A percentile compares a stretch with the other conserved stretches of the same genome.
Evolutionary conservation across 345 rosid genomes (phyloP).

Genomic region (Melaleuca quinquenervia): DNA sequence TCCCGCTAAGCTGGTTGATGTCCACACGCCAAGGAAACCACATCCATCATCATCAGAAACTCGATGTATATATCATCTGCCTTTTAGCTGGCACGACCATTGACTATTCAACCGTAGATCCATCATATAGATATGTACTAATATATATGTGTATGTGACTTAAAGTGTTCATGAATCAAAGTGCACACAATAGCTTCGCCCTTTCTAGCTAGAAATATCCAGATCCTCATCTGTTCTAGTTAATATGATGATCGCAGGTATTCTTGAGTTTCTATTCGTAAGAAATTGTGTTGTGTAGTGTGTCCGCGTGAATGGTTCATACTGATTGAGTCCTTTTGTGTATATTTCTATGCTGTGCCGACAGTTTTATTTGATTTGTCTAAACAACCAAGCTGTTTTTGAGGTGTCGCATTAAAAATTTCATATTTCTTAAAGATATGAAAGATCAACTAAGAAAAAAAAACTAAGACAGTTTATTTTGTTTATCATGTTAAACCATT

Average conservation of each 20-base stretch:
- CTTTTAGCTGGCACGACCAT: constrained; percentile 27
- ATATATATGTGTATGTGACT: background rate
- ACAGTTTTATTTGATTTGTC: background rate
- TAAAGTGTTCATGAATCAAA: background rate
- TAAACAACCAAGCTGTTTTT: background rate
- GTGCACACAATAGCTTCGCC: background rate
- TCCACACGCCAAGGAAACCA: constrained; percentile 66
- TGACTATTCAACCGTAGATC: constrained; percentile 22
- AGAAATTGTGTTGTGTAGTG: background rate
- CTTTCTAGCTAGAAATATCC: background rate
- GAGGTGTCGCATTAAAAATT: background rate
- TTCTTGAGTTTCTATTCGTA: background rate
- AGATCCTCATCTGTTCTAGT: background rate
- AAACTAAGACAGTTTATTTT: background rate
- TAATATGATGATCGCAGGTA: background rate
- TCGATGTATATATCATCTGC: background rate
- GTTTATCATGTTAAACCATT: background rate
- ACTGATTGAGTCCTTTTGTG: background rate
- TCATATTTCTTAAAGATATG: background rate
- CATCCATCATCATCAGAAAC: constrained; percentile 7
- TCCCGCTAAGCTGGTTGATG: constrained; percentile 14
- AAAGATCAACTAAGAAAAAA: background rate
- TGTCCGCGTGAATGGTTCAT: background rate
- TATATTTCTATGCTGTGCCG: background rate
- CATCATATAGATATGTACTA: background rate